Evolutionary conservation across 1,284 basidiomycete genomes (phyloP).

Genomic region (Trametes polyzona): DNA sequence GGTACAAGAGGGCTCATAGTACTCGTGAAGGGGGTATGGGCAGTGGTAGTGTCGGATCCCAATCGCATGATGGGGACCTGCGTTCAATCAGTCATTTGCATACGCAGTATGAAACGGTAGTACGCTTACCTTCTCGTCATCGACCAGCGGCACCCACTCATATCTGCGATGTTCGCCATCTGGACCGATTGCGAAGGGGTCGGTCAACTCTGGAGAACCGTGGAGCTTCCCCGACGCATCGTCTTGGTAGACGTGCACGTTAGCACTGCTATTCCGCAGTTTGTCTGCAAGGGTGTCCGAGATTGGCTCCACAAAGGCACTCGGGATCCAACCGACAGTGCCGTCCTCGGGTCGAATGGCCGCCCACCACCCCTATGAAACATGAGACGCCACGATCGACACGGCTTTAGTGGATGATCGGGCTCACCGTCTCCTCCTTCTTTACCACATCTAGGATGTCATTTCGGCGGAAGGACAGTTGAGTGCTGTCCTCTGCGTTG

Average conservation of each 20-base stretch:
- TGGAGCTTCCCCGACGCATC: conserved; percentile 26
- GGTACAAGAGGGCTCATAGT: conserved; percentile 28
- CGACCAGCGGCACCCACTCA: conserved; percentile 29
- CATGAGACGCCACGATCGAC: background rate
- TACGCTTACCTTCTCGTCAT: conserved; percentile 22
- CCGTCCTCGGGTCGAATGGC: conserved; percentile 60
- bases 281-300: conserved; percentile 35
- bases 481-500: conserved; percentile 58
- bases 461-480: conserved; percentile 63
- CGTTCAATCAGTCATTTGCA: background rate
- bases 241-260: conserved; percentile 50
- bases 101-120: too few relatives aligned
- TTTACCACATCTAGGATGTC: conserved; percentile 71
- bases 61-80: conserved; percentile 24
- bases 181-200: conserved; percentile 16
- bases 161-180: conserved; percentile 24
- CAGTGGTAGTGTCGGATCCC: conserved; percentile 7
- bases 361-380: conserved; percentile 72
- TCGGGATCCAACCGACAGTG: conserved; percentile 72
- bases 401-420: background rate
- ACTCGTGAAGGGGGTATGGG: background rate
- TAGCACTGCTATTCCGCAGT: conserved; percentile 44
- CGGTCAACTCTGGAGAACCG: conserved; percentile 15
- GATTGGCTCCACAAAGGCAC: conserved; percentile 37
- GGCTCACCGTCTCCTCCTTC: conserved; percentile 55